Evolutionary conservation across 2,329 filamentous ascomycete species (phyloP).

Genomic region (Cryphonectria radicalis): DNA sequence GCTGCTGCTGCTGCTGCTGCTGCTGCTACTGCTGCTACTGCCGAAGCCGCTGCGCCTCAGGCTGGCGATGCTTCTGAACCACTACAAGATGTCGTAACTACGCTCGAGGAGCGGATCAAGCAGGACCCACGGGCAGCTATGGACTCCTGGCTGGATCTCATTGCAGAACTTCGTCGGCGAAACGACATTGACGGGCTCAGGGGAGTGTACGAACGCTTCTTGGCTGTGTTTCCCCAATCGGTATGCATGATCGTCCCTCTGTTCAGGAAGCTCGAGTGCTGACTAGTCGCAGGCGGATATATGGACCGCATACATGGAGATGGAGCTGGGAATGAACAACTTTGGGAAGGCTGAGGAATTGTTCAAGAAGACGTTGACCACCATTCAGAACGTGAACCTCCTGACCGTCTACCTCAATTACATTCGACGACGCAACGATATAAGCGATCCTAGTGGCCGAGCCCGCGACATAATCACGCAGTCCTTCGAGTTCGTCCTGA

Average conservation of each 20-base stretch:
- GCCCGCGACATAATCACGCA: conserved; percentile 80
- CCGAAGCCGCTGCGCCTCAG: conserved; percentile 44
- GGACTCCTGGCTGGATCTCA: conserved; percentile 87
- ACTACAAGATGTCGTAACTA: conserved; percentile 28
- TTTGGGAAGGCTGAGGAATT: conserved; percentile 80
- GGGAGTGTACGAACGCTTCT: conserved; percentile 81
- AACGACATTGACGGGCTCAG: conserved; percentile 83
- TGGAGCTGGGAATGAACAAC: conserved; percentile 88
- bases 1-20: conserved; percentile 41
- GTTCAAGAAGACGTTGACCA: conserved; percentile 78
- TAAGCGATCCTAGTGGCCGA: conserved; percentile 78
- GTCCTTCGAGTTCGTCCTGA: conserved; percentile 90
- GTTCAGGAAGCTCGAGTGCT: conserved; percentile 23
- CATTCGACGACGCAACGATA: conserved; percentile 86
- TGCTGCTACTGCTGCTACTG: conserved; percentile 43
- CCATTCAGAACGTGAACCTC: conserved; percentile 80
- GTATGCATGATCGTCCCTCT: conserved; percentile 62
- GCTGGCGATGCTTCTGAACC: conserved; percentile 69
- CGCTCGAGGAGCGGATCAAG: conserved; percentile 84
- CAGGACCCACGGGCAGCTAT: conserved; percentile 92
- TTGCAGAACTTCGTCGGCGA: conserved; percentile 80
- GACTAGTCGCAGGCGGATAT: conserved; percentile 74
- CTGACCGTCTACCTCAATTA: conserved; percentile 97
- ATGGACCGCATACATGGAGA: conserved; percentile 86
- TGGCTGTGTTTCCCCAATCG: conserved; percentile 85